Conservation (phyloP, 768 basidiomycete genomes). For the Gloeostereum incarnatum region DNA sequence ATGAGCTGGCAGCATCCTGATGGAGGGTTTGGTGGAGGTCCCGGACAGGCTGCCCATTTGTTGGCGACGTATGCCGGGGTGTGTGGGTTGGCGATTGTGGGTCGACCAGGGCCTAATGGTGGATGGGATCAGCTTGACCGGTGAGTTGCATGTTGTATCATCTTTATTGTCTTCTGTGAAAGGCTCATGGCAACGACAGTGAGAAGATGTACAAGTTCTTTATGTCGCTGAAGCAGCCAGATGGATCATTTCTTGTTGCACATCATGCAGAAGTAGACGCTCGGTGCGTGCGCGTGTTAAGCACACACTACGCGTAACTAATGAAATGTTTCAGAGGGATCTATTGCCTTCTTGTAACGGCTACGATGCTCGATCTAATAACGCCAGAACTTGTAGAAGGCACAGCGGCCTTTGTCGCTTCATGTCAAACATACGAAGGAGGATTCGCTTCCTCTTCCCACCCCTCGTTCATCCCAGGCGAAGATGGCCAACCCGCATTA, state of each 20-base stretch:
- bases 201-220: slow-evolving; percentile 81
- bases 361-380: slow-evolving; percentile 74
- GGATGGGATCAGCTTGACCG: slow-evolving; percentile 87
- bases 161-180: not conserved
- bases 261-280: slow-evolving; percentile 90
- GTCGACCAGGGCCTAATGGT: slow-evolving; percentile 58
- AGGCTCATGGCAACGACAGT: too few relatives aligned
- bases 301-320: not conserved
- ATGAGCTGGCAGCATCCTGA: slow-evolving; percentile 74
- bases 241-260: slow-evolving; percentile 90
- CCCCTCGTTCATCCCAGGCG: slow-evolving; percentile 41
- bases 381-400: slow-evolving; percentile 81
- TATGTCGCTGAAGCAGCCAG: slow-evolving; percentile 83
- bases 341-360: slow-evolving; percentile 84
- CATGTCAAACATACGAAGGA: slow-evolving; percentile 97
- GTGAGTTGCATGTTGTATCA: slow-evolving; percentile 25
- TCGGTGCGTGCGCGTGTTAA: slow-evolving; percentile 40
- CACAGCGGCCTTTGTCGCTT: slow-evolving; percentile 71
- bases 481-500: slow-evolving; percentile 13
- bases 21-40: slow-evolving; percentile 91
- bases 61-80: slow-evolving; percentile 87
- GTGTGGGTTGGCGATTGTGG: slow-evolving; percentile 76
- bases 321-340: slow-evolving; percentile 51
- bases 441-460: slow-evolving; percentile 82
- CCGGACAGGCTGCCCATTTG: slow-evolving; percentile 80